Evolutionary conservation across 2,329 filamentous ascomycete genomes (phyloP).

Genomic region (Phyllosticta citribraziliensis): DNA sequence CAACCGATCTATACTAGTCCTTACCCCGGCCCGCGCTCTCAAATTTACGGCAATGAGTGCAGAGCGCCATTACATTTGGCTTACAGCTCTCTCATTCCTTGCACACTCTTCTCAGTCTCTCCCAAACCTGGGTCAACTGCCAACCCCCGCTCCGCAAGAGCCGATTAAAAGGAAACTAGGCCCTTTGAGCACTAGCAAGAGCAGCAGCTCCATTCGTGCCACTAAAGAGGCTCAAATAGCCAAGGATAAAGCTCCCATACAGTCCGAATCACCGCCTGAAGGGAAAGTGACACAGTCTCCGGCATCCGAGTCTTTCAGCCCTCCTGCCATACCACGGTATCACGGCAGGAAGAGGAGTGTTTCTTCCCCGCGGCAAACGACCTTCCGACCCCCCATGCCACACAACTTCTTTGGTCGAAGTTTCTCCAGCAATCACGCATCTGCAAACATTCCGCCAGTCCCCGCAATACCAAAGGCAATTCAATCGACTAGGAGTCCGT

Average conservation of each 20-base stretch:
- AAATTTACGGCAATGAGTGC: slow-evolving; percentile 82
- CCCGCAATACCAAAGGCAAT: not conserved
- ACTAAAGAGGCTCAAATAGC: slow-evolving; percentile 20
- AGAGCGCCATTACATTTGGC: slow-evolving; percentile 89
- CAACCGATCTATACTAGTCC: slow-evolving; percentile 86
- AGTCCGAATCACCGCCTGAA: slow-evolving; percentile 23
- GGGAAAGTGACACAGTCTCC: slow-evolving; percentile 28
- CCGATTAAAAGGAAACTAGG: slow-evolving; percentile 17
- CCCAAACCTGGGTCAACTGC: slow-evolving; percentile 57
- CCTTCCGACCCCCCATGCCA: slow-evolving; percentile 24
- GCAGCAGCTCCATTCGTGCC: slow-evolving; percentile 21
- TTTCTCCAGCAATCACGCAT: slow-evolving; percentile 50
- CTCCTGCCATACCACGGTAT: slow-evolving; percentile 63
- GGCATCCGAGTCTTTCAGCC: slow-evolving; percentile 46
- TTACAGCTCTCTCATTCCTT: slow-evolving; percentile 88
- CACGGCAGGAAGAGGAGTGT: slow-evolving; percentile 13
- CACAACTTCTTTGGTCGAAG: slow-evolving; percentile 58
- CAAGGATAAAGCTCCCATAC: slow-evolving; percentile 7
- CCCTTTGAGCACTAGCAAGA: not conserved
- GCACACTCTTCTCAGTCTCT: slow-evolving; percentile 78
- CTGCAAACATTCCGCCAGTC: slow-evolving; percentile 19
- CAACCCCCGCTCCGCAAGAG: slow-evolving; percentile 22
- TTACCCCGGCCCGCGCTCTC: slow-evolving; percentile 84
- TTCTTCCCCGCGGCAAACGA: slow-evolving; percentile 11
- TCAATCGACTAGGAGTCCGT: not conserved